Conservation (phyloP, 441 rosid genomes). For the Syzygium syzygioides region DNA sequence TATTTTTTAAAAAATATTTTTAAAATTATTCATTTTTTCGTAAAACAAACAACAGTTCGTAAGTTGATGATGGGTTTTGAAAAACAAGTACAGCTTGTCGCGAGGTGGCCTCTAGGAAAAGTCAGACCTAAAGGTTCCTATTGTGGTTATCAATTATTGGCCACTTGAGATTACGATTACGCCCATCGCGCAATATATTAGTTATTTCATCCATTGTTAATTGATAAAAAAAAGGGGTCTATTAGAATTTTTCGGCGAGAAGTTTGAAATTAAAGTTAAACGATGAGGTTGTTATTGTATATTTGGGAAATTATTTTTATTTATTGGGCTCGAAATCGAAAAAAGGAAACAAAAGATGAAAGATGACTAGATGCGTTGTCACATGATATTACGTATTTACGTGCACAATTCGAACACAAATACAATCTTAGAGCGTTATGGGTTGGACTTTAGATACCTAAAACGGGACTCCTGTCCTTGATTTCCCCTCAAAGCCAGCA, state of each 20-base stretch:
- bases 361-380: not conserved
- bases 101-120: not conserved
- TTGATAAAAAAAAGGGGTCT: too few relatives aligned
- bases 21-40: too few relatives aligned
- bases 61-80: too few relatives aligned
- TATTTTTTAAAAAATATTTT: too few relatives aligned
- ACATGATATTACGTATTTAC: too few relatives aligned
- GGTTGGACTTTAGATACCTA: not conserved
- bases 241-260: not conserved
- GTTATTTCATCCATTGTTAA: not conserved
- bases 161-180: not conserved
- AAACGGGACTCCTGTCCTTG: not conserved
- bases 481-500: not conserved
- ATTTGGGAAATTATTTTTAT: not conserved
- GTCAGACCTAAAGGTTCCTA: not conserved
- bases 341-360: too few relatives aligned
- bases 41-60: too few relatives aligned
- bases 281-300: not conserved
- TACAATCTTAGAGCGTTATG: not conserved
- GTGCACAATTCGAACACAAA: not conserved
- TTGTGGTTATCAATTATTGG: not conserved
- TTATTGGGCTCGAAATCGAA: too few relatives aligned
- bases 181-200: fast-evolving
- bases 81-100: too few relatives aligned
- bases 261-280: not conserved